Conservation (phyloP, 2,329 filamentous ascomycete species). For the Colletotrichum limetticola region DNA sequence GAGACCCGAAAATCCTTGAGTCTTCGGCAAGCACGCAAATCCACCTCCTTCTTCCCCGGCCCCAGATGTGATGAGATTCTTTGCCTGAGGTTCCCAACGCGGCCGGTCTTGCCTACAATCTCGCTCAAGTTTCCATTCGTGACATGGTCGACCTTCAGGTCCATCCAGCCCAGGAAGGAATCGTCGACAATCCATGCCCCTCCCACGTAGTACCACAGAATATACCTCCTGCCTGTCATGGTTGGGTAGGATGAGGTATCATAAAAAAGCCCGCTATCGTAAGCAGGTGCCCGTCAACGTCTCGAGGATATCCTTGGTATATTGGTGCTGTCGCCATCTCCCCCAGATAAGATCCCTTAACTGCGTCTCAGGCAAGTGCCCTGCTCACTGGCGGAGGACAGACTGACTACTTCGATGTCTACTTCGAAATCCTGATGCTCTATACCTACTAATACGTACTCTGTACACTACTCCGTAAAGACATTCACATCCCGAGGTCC, state of each 20-base stretch:
- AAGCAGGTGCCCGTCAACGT: not conserved
- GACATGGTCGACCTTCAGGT: not conserved
- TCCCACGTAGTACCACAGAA: not conserved
- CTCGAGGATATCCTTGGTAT: not conserved
- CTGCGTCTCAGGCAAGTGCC: not conserved
- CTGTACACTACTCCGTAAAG: not conserved
- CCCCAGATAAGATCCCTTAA: not conserved
- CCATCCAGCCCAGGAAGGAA: not conserved
- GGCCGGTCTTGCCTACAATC: conserved; percentile 4
- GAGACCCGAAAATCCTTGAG: not conserved
- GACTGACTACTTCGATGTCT: not conserved
- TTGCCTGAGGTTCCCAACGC: not conserved
- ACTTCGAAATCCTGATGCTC: not conserved
- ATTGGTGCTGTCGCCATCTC: not conserved
- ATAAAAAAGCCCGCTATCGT: not conserved
- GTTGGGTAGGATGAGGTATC: not conserved
- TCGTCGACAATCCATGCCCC: not conserved
- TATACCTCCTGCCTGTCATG: not conserved
- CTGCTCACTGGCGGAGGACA: not conserved
- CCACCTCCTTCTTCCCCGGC: not conserved
- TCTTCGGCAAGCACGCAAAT: not conserved
- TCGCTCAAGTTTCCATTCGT: conserved; percentile 5
- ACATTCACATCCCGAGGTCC: too few relatives aligned
- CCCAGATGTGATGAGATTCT: not conserved
- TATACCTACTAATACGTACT: too few relatives aligned